These are phyloP conservation scores for Trichosporon ovoides DNA, from an alignment of 1,284 basidiomycete genomes.

Conservation along the genomic window DNA sequence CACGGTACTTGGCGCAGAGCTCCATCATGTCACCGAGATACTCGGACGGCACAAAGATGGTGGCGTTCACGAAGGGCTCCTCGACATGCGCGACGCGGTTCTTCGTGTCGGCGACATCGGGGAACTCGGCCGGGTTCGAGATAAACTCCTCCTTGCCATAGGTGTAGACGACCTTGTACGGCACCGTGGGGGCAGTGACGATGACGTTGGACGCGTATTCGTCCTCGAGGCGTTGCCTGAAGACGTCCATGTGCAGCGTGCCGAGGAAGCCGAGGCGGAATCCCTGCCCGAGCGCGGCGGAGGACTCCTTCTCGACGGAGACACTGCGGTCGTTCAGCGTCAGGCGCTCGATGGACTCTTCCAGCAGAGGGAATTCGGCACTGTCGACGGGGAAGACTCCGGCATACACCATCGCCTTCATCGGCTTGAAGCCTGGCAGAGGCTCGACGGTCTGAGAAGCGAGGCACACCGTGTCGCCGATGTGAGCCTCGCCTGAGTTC, in stretches of 20 bases:
- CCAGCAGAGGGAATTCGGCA: constrained; percentile 84
- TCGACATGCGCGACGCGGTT: constrained; percentile 66
- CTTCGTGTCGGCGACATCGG: constrained; percentile 65
- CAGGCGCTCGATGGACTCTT: constrained; percentile 82
- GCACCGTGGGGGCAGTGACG: constrained; percentile 87
- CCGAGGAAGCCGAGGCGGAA: constrained; percentile 93
- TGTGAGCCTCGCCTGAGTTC: constrained; percentile 70
- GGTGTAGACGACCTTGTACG: constrained; percentile 78
- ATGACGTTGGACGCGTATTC: constrained; percentile 89
- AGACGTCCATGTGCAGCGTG: constrained; percentile 89
- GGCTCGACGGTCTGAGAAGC: constrained; percentile 69
- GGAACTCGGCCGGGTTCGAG: constrained; percentile 90
- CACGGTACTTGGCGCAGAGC: constrained; percentile 72
- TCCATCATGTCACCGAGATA: constrained; percentile 90
- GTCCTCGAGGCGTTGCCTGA: constrained; percentile 87
- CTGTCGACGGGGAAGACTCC: constrained; percentile 92
- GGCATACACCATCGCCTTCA: constrained; percentile 95
- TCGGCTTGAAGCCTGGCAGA: constrained; percentile 85
- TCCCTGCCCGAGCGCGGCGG: constrained; percentile 90
- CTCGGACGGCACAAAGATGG: constrained; percentile 64
- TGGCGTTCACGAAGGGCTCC: constrained; percentile 70
- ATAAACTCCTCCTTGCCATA: constrained; percentile 62
- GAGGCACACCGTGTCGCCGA: constrained; percentile 83
- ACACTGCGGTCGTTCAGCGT: constrained; percentile 54
- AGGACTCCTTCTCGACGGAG: constrained; percentile 85